Evolutionary conservation across 2,329 filamentous ascomycete species (phyloP).

Genomic region (Tetracladium maxilliforme): DNA sequence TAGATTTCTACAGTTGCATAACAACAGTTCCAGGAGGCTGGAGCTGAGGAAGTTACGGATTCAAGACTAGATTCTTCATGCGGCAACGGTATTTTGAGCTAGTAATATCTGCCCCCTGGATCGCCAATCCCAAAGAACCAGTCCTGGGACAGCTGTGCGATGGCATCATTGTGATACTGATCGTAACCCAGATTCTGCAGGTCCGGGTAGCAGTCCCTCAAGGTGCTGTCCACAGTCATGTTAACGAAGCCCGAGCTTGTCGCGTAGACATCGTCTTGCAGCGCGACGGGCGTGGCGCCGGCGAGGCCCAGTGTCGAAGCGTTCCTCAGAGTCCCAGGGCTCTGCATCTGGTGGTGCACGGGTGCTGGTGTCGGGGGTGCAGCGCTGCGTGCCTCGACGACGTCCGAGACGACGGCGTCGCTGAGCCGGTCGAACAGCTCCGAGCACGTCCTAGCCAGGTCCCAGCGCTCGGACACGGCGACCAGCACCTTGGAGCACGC

Average conservation of each 20-base stretch:
- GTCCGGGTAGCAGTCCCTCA: constrained; percentile 20
- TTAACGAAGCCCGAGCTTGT: constrained; percentile 5
- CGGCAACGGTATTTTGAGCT: no score
- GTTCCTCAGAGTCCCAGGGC: background rate
- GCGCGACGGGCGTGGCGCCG: constrained; percentile 1
- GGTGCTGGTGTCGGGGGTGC: constrained; percentile 2
- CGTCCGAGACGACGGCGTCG: constrained; percentile 24
- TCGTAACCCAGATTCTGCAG: constrained; percentile 10
- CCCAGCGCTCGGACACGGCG: constrained; percentile 26
- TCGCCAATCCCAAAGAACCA: no score
- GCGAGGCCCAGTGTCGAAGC: constrained; percentile 1
- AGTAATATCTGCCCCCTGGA: no score
- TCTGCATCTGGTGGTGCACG: background rate
- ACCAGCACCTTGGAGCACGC: constrained; percentile 28
- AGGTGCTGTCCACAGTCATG: constrained; percentile 20
- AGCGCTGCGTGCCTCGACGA: constrained; percentile 14
- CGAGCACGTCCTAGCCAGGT: constrained; percentile 20
- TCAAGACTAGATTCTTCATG: no score
- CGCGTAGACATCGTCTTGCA: background rate
- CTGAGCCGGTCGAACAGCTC: constrained; percentile 26
- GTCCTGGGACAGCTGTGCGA: constrained; percentile 16
- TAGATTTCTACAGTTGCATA: no score
- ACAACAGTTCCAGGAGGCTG: no score
- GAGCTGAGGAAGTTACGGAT: no score
- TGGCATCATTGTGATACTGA: constrained; percentile 12